phyloP scores from a whole-genome alignment of 495 filamentous ascomycete species.

The Penicillium steckii region DNA sequence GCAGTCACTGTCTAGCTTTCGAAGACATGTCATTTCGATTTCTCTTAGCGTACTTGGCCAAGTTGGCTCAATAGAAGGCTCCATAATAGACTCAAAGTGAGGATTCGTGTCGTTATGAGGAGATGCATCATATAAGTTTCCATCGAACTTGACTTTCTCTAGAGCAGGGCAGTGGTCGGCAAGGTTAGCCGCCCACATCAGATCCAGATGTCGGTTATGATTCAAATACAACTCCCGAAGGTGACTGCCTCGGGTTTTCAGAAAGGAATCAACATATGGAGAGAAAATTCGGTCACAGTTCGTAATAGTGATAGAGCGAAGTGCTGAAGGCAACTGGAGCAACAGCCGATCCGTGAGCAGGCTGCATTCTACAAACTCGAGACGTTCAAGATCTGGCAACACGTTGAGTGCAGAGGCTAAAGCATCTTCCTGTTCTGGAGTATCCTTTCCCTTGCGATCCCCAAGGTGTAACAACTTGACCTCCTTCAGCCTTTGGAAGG shows the following conservation, averaged over 20 bases:
- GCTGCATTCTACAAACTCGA: constrained; percentile 67
- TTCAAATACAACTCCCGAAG: constrained; percentile 65
- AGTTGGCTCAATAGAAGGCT: constrained; percentile 57
- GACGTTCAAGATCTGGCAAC: constrained; percentile 58
- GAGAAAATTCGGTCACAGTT: constrained; percentile 72
- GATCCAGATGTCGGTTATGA: constrained; percentile 73
- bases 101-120: constrained; percentile 68
- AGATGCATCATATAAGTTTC: constrained; percentile 62
- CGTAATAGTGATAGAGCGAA: constrained; percentile 65
- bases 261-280: constrained; percentile 54
- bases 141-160: constrained; percentile 67
- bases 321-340: constrained; percentile 56
- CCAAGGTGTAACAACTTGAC: constrained; percentile 63
- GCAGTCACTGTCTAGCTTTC: constrained; percentile 62
- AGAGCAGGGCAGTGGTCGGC: constrained; percentile 63
- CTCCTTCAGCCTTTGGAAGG: constrained; percentile 59
- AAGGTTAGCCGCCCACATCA: constrained; percentile 66
- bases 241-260: constrained; percentile 58
- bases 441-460: constrained; percentile 12
- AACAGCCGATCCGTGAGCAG: constrained; percentile 61
- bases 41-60: constrained; percentile 71
- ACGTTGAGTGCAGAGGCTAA: constrained; percentile 56
- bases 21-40: constrained; percentile 71
- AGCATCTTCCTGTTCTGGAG: constrained; percentile 38
- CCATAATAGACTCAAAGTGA: constrained; percentile 62